Base-by-base conservation (phyloP, 2,329 filamentous ascomycete species). In the Trichoderma aggressivum region DNA sequence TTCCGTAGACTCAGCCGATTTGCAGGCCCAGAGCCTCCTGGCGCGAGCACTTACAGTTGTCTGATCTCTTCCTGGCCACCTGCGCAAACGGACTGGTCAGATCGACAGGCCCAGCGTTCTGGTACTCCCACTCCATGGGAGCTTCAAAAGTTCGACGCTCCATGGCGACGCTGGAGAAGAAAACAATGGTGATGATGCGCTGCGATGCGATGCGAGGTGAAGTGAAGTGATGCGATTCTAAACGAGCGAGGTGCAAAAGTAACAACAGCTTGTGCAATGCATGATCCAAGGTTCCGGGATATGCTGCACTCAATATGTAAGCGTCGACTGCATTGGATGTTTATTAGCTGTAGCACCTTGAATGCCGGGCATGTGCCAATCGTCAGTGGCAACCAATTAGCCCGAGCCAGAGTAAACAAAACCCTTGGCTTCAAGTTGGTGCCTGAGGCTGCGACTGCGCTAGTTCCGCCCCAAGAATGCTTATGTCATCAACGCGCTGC, bases 121-220 rank as follows among this genome's bases (percentile, higher is more conserved):
- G 85, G 78, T 89, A 91, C 77, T 91, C 87, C 87, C 87, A 91
- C 75, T 91, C 89, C 89, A 91, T 91, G 73, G 83, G 88, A 73
- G 87, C 83, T 79, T 90, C 88, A 74, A 83, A 86, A 2, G 86
- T 88, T 75, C 89, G 83, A 74, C 84, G 83, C 68, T 88, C 84
- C 84, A 87, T 89, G 75, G 68, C 74, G 30, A 24, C 39, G 67
- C 61, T 26, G 43, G 12, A 21, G 12, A 32, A 24, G 21, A 32
- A 3, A 34, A n/a, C n/a, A n/a, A 5, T 14, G 7, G 11, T 21
- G 56, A 0, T 53, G 47, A 53, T 24, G 47, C n/a, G n/a, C n/a
- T 53, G 47, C n/a, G 47, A 53, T 53, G 47, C 47, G 34, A 12
- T 26, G 18, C 18, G 55, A 21, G 1, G 18, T 21, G 7, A 56